Conservation (phyloP, 108 stramenopile genomes). For the Cyclostephanos tholiformis region DNA sequence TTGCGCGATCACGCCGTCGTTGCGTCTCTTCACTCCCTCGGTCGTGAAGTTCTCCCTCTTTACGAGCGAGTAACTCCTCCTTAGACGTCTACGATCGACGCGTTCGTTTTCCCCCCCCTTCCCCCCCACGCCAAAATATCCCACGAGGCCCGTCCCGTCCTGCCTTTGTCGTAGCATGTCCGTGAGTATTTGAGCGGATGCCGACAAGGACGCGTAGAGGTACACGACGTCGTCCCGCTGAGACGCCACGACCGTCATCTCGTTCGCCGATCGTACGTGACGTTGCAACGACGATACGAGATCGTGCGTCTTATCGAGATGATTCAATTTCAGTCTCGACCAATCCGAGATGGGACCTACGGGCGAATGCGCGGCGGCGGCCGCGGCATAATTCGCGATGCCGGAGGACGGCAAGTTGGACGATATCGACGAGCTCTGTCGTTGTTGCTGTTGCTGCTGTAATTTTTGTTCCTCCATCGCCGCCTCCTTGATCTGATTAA, state of each 20-base stretch:
- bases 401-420: constrained; percentile 9
- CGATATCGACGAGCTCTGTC: neutral
- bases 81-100: neutral
- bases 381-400: constrained; percentile 5
- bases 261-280: constrained; percentile 49
- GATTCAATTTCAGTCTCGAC: constrained; percentile 64
- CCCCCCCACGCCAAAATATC: neutral
- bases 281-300: constrained; percentile 59
- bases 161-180: constrained; percentile 40
- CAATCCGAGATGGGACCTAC: constrained; percentile 53
- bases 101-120: neutral
- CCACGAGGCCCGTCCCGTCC: neutral
- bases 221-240: constrained; percentile 34
- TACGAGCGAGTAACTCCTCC: constrained; percentile 40
- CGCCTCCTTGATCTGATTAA: constrained; percentile 70
- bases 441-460: neutral
- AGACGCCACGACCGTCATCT: constrained; percentile 37
- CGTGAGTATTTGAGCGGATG: constrained; percentile 43
- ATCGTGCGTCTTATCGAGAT: constrained; percentile 60
- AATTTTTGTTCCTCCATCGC: constrained; percentile 55
- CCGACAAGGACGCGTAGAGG: constrained; percentile 48
- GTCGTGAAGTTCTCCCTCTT: constrained; percentile 63
- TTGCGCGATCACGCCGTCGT: constrained; percentile 69
- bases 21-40: constrained; percentile 73
- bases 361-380: neutral